Conservation (phyloP, 495 filamentous ascomycete genomes). For the Penicillium dipodomyicola region DNA sequence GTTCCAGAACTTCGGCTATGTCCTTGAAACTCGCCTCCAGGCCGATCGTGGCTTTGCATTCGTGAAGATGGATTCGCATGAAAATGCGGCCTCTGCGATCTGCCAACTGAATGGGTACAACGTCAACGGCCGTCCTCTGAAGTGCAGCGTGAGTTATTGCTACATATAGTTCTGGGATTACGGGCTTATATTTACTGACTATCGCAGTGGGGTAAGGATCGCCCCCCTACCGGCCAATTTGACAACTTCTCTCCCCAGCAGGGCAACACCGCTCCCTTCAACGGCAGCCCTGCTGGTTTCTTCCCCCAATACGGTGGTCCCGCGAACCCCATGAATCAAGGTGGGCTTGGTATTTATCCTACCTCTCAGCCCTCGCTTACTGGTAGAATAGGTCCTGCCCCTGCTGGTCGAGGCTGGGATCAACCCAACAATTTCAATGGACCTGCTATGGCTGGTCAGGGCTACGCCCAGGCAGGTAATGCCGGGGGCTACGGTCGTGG, state of each 20-base stretch:
- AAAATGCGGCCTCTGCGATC: conserved; percentile 98
- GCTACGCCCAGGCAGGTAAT: conserved; percentile 61
- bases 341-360: conserved; percentile 38
- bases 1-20: conserved; percentile 98
- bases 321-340: conserved; percentile 71
- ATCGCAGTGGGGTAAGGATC: conserved; percentile 95
- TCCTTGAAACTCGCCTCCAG: conserved; percentile 96
- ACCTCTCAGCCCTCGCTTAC: conserved; percentile 17
- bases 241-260: conserved; percentile 74
- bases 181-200: conserved; percentile 27
- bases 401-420: conserved; percentile 61
- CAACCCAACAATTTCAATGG: conserved; percentile 57
- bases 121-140: conserved; percentile 94
- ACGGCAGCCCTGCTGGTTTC: conserved; percentile 72
- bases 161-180: background rate
- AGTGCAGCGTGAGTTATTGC: conserved; percentile 83
- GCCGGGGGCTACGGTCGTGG: conserved; percentile 82
- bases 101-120: conserved; percentile 96
- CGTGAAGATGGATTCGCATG: conserved; percentile 98
- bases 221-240: conserved; percentile 80
- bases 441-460: conserved; percentile 57
- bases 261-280: conserved; percentile 56
- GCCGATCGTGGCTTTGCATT: conserved; percentile 98
- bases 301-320: conserved; percentile 83
- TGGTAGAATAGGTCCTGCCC: conserved; percentile 50